Evolutionary conservation across 1,284 basidiomycete species (phyloP), one percentile per base, ranked within the genome.

Genomic region (Mycosarcoma maydis): DNA sequence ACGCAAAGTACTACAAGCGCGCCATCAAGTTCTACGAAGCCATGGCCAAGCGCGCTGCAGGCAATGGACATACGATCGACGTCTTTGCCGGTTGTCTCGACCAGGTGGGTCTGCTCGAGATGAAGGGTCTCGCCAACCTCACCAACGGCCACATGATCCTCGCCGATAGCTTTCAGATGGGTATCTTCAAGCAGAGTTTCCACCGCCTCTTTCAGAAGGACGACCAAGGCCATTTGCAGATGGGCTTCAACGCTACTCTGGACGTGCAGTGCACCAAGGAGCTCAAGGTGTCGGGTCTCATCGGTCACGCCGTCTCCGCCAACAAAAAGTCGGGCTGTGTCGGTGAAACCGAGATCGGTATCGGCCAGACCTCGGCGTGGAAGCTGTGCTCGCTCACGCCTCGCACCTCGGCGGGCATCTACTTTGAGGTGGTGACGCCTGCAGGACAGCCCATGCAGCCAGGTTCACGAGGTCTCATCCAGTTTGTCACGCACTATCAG

Each of bases 231-330:
- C 87, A 91, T 77, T 85, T 98, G 22, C 89, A 91, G 80, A 98
- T 98, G 94, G 95, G 95, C 66, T 98, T 98, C 86, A 99, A 98
- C 77, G 95, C 94, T 7, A 98, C 94, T 0, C 95, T 98, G 77
- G 95, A 98, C 81, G 94, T 99, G 30, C 91, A 94, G 87, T 97
- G 94, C 4, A 98, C 95, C 44, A 98, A 98, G 85, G 96, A 98
- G 83, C 88, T 99, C 77, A 96, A 95, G 83, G 94, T 99, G 6
- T 98, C 95, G 3, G 96, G 96, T 45, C 87, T 98, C 51, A 99
- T 98, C 69, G 94, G 95, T 1, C 96, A 98, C 78, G 94, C 92
- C 42, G 94, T 97, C 83, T 97, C 94, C 39, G 92, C 92, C 38
- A 94, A 91, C 77, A 98, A 98, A 84, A 98, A 98, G 83, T 94